Percentiles rank a stretch among this genome's conserved stretches.
phyloP scores from a whole-genome alignment of 2,329 filamentous ascomycete species.

The Cladosporium cucumerinum region DNA sequence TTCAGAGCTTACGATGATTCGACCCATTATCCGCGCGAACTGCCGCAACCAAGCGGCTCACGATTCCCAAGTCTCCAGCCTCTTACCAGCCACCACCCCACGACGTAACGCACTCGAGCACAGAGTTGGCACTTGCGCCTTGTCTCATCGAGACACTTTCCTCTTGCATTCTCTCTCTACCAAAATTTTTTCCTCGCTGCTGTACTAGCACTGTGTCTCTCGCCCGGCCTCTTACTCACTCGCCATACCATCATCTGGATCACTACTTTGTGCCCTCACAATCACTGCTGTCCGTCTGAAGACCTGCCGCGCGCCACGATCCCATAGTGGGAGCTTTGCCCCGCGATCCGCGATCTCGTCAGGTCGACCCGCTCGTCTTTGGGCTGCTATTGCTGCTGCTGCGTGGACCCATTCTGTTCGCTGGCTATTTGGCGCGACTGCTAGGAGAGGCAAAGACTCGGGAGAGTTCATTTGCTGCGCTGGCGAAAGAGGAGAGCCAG shows the following conservation, averaged over 20 bases:
- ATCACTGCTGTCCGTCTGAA: conserved; percentile 1
- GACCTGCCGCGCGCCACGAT: conserved; percentile 7
- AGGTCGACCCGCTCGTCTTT: background rate
- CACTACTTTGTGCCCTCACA: background rate
- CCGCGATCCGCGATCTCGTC: conserved; percentile 11
- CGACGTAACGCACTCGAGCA: background rate
- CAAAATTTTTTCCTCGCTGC: background rate
- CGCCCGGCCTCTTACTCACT: background rate
- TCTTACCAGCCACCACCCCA: background rate
- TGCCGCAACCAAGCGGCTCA: background rate
- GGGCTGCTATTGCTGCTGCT: background rate
- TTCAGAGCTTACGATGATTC: background rate
- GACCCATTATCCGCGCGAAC: background rate
- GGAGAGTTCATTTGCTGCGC: background rate
- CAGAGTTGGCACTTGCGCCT: background rate
- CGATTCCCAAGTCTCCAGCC: background rate
- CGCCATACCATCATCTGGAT: background rate
- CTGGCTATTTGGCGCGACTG: background rate
- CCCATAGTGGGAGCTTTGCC: background rate
- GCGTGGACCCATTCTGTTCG: background rate
- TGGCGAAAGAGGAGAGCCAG: background rate
- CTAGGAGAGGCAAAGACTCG: background rate
- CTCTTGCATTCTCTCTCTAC: background rate
- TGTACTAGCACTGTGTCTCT: background rate
- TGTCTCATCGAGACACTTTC: background rate